Evolutionary conservation across 1,284 basidiomycete species (phyloP), one percentile per base, ranked within the genome.

Genomic region (Somion occarium): DNA sequence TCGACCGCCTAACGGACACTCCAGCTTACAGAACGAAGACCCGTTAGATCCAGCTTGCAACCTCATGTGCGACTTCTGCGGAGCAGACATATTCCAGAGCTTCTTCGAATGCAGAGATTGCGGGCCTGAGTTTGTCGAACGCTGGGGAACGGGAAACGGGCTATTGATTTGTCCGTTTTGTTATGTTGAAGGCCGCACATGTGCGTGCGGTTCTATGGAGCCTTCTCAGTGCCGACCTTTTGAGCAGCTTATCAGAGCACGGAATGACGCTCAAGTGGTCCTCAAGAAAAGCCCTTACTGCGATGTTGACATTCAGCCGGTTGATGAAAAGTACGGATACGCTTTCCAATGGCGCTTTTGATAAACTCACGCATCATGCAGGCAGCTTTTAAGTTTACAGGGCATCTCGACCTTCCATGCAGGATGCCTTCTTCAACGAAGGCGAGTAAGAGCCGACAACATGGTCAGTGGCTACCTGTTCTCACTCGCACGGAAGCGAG

Each of bases 51-150:
- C 22, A 22, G 7, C 42, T 7, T 5, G 12, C 37, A 7, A 49
- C 20, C 9, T 30, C 3, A 39, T 39, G 1, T 91, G 88, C 60
- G 87, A 91, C 62, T 89, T 86, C 63, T 91, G 88, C 58, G 82
- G 80, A 12, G 78, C 76, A 1, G 88, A 91, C 59, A 79, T 91
- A 51, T 91, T 90, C 58, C 82, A 88, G 57, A 83, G 83, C 54
- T 89, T 83, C 62, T 86, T 91, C 56, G 82, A 85, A 61, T 91
- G 88, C 60, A 58, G 61, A 4, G 50, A 58, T 0, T 85, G 84
- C 57, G 54, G 46, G 9, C 56, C 64, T 15, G 49, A 49, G 23
- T 52, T 62, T 18, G 56, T 57, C 12, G 59, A 46, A 5, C 53
- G 46, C 11, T 44, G 55, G 1, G 46, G 43, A 22, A 23, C 42